A percentile compares a stretch with the other conserved stretches of the same genome.
These are phyloP conservation scores for Ilyonectria robusta DNA, from an alignment of 2,329 filamentous ascomycete species.

Conservation along the genomic window DNA sequence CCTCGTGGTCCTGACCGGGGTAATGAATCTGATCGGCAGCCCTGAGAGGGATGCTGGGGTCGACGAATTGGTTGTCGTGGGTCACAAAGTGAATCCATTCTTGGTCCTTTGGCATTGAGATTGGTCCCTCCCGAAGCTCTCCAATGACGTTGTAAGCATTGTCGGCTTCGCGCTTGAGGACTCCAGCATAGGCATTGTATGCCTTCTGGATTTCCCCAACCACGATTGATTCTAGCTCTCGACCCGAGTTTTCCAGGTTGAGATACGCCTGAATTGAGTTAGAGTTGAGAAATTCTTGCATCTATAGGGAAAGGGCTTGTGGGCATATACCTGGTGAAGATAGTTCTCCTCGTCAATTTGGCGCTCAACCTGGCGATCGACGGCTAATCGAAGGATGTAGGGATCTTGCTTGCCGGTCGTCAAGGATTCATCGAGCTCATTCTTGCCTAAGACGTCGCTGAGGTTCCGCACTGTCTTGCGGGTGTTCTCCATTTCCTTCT, in stretches of 20 bases:
- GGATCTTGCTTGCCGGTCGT: conserved; percentile 92
- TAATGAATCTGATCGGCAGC: conserved; percentile 88
- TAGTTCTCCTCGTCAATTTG: conserved; percentile 99
- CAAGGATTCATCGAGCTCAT: conserved; percentile 80
- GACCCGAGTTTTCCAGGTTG: conserved; percentile 93
- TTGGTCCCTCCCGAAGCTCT: conserved; percentile 84
- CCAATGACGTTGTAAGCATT: conserved; percentile 84
- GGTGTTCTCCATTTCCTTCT: conserved; percentile 93
- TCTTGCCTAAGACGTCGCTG: conserved; percentile 85
- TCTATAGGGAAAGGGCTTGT: conserved; percentile 12
- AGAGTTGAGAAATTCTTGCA: neutral
- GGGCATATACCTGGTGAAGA: conserved; percentile 80
- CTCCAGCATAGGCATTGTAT: conserved; percentile 93
- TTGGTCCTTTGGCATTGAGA: conserved; percentile 93
- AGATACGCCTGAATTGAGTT: conserved; percentile 79
- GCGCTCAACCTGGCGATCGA: conserved; percentile 91
- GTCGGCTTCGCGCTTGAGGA: conserved; percentile 92
- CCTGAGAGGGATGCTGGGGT: conserved; percentile 84
- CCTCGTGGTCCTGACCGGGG: conserved; percentile 88
- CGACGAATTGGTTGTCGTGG: conserved; percentile 87
- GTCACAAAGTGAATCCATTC: conserved; percentile 91
- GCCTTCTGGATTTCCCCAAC: conserved; percentile 98
- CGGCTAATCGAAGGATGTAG: conserved; percentile 86
- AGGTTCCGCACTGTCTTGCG: conserved; percentile 83
- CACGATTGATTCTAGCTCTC: conserved; percentile 95